These are phyloP conservation scores for Apiotrichum mycotoxinovorans DNA, from an alignment of 1,284 basidiomycete genomes.

Conservation along the genomic window DNA sequence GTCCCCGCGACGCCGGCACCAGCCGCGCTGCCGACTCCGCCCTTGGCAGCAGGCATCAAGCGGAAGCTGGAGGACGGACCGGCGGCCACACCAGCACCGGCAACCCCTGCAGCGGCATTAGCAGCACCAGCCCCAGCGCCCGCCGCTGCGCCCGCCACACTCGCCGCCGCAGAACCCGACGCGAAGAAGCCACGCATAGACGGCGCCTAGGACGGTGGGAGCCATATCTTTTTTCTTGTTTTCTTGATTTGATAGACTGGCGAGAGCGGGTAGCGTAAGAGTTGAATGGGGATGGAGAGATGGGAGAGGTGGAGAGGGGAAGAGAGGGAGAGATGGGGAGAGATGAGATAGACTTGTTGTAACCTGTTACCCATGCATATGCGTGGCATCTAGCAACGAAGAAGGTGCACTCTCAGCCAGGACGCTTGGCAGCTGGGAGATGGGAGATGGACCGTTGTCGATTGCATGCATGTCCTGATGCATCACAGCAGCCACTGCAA, in stretches of 20 bases:
- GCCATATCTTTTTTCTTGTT: too few relatives aligned
- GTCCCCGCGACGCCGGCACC: background rate
- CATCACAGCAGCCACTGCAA: too few relatives aligned
- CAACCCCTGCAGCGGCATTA: background rate
- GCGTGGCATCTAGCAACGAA: background rate
- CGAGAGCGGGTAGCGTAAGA: background rate
- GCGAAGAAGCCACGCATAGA: background rate
- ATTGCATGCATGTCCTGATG: too few relatives aligned
- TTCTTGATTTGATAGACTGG: too few relatives aligned
- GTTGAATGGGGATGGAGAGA: background rate
- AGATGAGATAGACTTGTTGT: background rate
- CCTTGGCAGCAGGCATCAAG: background rate
- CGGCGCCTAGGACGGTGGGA: too few relatives aligned
- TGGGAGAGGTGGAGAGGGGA: background rate
- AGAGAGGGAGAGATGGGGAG: background rate
- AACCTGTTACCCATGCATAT: background rate
- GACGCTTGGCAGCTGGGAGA: background rate
- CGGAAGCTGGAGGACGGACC: constrained; percentile 1
- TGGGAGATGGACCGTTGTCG: too few relatives aligned
- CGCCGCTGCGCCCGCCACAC: background rate
- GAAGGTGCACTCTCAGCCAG: too few relatives aligned
- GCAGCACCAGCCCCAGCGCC: background rate
- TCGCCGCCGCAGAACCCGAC: background rate
- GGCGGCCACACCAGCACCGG: background rate
- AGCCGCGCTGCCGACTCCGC: background rate